A percentile compares a stretch with the other conserved stretches of the same genome.
These are phyloP conservation scores for Phytophthora meadii DNA, from an alignment of 352 stramenopile genomes.

Conservation along the genomic window DNA sequence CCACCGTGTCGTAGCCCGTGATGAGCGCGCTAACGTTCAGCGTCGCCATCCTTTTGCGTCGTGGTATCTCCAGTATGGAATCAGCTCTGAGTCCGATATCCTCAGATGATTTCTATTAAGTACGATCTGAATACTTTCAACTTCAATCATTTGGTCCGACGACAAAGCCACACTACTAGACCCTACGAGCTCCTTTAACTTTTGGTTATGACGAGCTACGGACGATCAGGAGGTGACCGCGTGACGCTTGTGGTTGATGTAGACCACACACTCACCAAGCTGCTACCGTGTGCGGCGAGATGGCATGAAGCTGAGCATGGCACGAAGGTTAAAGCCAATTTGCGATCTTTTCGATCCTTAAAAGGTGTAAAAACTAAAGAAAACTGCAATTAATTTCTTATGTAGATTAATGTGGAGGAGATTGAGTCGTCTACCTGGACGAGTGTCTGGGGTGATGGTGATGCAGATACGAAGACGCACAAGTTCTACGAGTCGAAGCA, in stretches of 20 bases:
- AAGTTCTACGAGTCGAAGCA: slow-evolving; percentile 63
- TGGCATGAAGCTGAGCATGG: slow-evolving; percentile 63
- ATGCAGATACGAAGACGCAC: slow-evolving; percentile 39
- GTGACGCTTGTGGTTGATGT: slow-evolving; percentile 66
- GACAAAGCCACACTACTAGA: background rate
- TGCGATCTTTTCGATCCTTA: slow-evolving; percentile 16
- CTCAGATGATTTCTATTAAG: no score
- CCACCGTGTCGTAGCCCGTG: slow-evolving; percentile 83
- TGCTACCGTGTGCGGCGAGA: slow-evolving; percentile 49
- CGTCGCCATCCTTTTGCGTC: slow-evolving; percentile 45
- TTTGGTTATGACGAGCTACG: slow-evolving; percentile 31
- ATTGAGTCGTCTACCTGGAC: slow-evolving; percentile 37
- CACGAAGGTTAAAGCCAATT: slow-evolving; percentile 33
- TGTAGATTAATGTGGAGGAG: slow-evolving; percentile 36
- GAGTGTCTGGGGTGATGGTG: slow-evolving; percentile 38
- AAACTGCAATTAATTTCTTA: background rate
- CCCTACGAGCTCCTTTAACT: background rate
- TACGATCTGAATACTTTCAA: slow-evolving; percentile 7
- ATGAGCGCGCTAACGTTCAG: slow-evolving; percentile 85
- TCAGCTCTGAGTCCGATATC: no score
- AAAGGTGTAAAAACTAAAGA: background rate
- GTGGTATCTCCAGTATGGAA: no score
- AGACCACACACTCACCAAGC: slow-evolving; percentile 65
- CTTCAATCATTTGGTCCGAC: slow-evolving; percentile 33
- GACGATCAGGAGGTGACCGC: slow-evolving; percentile 41